Evolutionary conservation across 225 moss, liverwort and hornwort species (phyloP).

Genomic region (Anthoceros angustus): DNA sequence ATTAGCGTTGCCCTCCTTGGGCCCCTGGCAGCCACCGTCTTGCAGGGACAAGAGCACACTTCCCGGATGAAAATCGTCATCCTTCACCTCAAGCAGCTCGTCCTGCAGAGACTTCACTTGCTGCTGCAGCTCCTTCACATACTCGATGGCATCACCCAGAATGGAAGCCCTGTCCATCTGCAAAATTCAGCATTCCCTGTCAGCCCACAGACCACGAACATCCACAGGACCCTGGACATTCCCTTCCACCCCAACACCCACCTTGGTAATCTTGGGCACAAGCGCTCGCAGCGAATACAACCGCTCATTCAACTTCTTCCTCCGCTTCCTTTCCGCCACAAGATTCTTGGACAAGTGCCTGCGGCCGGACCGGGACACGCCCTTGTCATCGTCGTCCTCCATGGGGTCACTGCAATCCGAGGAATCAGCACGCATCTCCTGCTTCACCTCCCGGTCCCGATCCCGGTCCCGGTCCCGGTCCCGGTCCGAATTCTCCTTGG

Average conservation of each 20-base stretch:
- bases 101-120: slow-evolving; percentile 82
- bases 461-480: slow-evolving; percentile 32
- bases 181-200: slow-evolving; percentile 10
- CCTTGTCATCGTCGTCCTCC: slow-evolving; percentile 91
- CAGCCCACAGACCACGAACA: slow-evolving; percentile 2
- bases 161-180: slow-evolving; percentile 99
- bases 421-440: slow-evolving; percentile 89
- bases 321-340: slow-evolving; percentile 90
- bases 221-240: neutral
- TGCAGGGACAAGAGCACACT: slow-evolving; percentile 8
- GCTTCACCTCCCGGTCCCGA: slow-evolving; percentile 46
- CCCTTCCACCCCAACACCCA: slow-evolving; percentile 6
- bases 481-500: slow-evolving; percentile 75
- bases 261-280: slow-evolving; percentile 97
- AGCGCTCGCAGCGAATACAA: slow-evolving; percentile 89
- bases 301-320: slow-evolving; percentile 95
- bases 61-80: slow-evolving; percentile 39
- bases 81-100: slow-evolving; percentile 42
- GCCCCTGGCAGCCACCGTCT: neutral
- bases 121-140: slow-evolving; percentile 87
- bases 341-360: slow-evolving; percentile 93
- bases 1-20: neutral
- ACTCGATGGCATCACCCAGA: slow-evolving; percentile 94
- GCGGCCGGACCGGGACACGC: slow-evolving; percentile 61
- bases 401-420: slow-evolving; percentile 95